Conservation (phyloP, 169 alveolate species). For the Plasmodium relictum region DNA sequence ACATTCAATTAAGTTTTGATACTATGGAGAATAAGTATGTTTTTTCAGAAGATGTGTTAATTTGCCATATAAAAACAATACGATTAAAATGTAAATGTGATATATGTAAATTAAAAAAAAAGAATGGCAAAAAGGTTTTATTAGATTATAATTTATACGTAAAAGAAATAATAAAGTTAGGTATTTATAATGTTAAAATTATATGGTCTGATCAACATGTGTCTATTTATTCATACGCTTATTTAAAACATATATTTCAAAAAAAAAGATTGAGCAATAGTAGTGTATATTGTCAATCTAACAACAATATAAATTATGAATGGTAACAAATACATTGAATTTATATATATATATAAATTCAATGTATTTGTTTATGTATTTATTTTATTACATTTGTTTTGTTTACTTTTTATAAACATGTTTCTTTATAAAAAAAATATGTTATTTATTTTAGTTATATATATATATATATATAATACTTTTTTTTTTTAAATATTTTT, state of each 20-base stretch:
- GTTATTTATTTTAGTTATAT: not conserved
- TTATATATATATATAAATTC: not conserved
- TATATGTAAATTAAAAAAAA: constrained; percentile 16
- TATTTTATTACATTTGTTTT: no score
- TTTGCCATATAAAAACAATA: constrained; percentile 75
- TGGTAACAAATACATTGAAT: constrained; percentile 10
- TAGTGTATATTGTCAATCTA: constrained; percentile 11
- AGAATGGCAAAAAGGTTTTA: constrained; percentile 2
- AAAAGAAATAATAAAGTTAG: constrained; percentile 84
- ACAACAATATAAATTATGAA: constrained; percentile 10
- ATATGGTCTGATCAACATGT: constrained; percentile 93
- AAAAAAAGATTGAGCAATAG: not conserved
- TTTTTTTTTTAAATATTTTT: not conserved
- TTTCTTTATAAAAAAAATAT: no score
- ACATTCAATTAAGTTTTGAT: constrained; percentile 63
- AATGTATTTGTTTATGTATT: not conserved
- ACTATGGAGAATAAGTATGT: constrained; percentile 74
- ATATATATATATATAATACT: constrained; percentile 1
- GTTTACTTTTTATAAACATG: no score
- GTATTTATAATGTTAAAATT: constrained; percentile 92
- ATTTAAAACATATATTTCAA: constrained; percentile 53
- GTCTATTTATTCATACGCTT: constrained; percentile 76
- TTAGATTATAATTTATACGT: constrained; percentile 70
- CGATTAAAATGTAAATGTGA: constrained; percentile 54
- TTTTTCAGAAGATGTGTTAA: constrained; percentile 67